phyloP scores from a whole-genome alignment of 2,329 filamentous ascomycete species.

The Pseudogymnoascus sp. region DNA sequence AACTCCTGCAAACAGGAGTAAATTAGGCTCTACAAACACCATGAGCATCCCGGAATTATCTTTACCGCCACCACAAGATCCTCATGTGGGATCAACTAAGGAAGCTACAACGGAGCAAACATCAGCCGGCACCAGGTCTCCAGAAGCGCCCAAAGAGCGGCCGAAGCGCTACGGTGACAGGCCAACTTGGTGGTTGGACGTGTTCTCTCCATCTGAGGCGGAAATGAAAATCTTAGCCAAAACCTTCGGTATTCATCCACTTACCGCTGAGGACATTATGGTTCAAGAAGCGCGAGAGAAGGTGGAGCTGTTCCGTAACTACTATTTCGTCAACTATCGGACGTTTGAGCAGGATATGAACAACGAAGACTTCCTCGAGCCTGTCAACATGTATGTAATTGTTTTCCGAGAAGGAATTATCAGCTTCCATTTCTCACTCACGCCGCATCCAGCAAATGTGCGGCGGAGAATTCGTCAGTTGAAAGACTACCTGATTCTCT shows the following conservation, averaged over 20 bases:
- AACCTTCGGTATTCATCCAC: conserved; percentile 87
- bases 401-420: conserved; percentile 94
- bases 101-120: conserved; percentile 25
- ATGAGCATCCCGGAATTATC: not conserved
- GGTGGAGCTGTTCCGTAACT: conserved; percentile 92
- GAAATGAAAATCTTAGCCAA: conserved; percentile 95
- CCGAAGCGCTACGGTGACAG: conserved; percentile 63
- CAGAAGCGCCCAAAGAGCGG: conserved; percentile 29
- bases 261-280: conserved; percentile 95
- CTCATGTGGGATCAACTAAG: conserved; percentile 18
- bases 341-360: conserved; percentile 92
- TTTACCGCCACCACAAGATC: not conserved
- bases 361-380: conserved; percentile 84
- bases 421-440: conserved; percentile 95
- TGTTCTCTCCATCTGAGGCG: conserved; percentile 80
- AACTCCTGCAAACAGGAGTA: not conserved
- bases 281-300: conserved; percentile 97
- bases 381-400: conserved; percentile 94
- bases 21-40: not conserved
- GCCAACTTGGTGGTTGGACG: conserved; percentile 94
- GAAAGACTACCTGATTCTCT: conserved; percentile 85
- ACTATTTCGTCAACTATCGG: conserved; percentile 98
- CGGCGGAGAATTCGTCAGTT: conserved; percentile 87
- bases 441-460: conserved; percentile 92
- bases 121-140: conserved; percentile 37